Conservation (phyloP, 305 asterid species). For the Fraxinus albicans region DNA sequence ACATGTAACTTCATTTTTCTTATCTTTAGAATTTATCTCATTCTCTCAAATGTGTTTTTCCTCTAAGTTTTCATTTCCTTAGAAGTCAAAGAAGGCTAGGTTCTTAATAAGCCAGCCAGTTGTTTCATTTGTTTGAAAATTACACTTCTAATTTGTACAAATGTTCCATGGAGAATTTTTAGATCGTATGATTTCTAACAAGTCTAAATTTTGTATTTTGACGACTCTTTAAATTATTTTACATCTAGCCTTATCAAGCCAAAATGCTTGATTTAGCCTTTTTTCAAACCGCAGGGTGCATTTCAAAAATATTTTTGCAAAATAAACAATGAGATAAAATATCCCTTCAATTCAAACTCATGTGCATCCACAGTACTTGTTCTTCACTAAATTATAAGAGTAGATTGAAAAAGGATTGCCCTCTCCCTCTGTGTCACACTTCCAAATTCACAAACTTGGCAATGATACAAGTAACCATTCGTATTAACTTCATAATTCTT, state of each 20-base stretch:
- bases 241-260: not conserved
- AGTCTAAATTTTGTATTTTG: not conserved
- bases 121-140: not conserved
- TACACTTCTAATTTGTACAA: not conserved
- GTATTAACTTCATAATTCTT: not conserved
- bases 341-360: not conserved
- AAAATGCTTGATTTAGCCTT: not conserved
- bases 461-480: not conserved
- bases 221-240: not conserved
- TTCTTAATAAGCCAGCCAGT: not conserved
- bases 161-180: not conserved
- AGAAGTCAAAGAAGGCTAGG: not conserved
- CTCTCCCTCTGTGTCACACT: not conserved
- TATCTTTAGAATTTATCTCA: not conserved
- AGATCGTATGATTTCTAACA: not conserved
- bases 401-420: not conserved
- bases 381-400: not conserved
- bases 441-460: not conserved
- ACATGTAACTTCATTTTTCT: not conserved
- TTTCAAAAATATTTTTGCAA: slow-evolving; percentile 3
- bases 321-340: not conserved
- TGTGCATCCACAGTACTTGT: not conserved
- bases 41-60: not conserved
- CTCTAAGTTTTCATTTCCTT: not conserved
- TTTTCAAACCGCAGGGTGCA: not conserved